A percentile compares a stretch with the other conserved stretches of the same genome.
Conservation (phyloP, 129 eudicot species). For the Centaurea solstitialis region DNA sequence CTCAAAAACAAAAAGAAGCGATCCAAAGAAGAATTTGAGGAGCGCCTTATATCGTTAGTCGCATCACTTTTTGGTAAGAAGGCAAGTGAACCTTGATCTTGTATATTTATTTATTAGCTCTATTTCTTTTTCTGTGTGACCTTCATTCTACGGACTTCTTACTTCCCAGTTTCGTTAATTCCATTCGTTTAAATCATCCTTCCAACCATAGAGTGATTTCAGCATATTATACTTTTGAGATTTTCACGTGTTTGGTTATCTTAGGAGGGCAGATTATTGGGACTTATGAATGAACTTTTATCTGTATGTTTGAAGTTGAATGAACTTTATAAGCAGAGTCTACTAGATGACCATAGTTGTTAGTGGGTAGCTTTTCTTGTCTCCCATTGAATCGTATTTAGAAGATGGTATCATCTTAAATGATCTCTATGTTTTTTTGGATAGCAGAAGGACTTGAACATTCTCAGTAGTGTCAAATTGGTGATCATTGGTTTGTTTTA, state of each 20-base stretch:
- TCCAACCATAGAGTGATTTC: not conserved
- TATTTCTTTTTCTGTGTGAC: not conserved
- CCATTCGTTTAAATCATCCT: not conserved
- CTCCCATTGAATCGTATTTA: not conserved
- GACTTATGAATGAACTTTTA: not conserved
- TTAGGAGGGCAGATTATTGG: not conserved
- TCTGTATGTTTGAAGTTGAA: not conserved
- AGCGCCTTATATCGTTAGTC: constrained; percentile 88
- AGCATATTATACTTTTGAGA: not conserved
- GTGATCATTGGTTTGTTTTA: not conserved
- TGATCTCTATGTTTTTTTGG: not conserved
- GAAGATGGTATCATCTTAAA: not conserved
- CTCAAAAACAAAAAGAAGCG: constrained; percentile 84
- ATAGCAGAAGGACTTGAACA: not conserved
- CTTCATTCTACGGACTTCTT: not conserved
- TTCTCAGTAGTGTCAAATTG: not conserved
- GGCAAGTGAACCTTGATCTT: constrained; percentile 37
- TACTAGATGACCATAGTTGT: not conserved
- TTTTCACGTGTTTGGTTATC: not conserved
- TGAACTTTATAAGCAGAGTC: not conserved
- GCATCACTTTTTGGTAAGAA: constrained; percentile 96
- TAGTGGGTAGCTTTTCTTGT: not conserved
- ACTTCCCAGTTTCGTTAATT: not conserved
- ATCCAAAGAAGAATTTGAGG: constrained; percentile 87
- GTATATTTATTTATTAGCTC: not conserved